These are phyloP conservation scores for Fusarium sp. DNA, from an alignment of 2,329 filamentous ascomycete species.

Conservation along the genomic window DNA sequence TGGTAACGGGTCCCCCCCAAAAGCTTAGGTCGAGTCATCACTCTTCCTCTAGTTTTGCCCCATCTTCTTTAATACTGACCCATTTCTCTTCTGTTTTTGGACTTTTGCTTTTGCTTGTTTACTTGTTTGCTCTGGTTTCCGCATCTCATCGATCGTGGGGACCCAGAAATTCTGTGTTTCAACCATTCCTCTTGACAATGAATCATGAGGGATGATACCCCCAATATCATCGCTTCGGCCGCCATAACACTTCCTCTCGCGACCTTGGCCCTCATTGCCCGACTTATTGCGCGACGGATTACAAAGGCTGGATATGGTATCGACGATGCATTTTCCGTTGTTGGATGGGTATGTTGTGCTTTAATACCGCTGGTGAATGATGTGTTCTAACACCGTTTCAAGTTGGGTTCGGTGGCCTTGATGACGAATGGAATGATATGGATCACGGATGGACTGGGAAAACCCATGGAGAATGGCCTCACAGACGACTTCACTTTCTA, in stretches of 20 bases:
- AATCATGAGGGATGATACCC: conserved; percentile 42
- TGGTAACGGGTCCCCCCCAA: neutral
- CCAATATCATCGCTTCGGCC: conserved; percentile 40
- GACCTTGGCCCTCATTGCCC: conserved; percentile 32
- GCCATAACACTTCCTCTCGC: conserved; percentile 38
- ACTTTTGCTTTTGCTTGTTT: conserved; percentile 3
- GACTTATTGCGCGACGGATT: conserved; percentile 37
- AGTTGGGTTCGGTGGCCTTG: conserved; percentile 37
- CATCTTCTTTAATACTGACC: conserved; percentile 25
- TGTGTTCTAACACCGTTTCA: neutral
- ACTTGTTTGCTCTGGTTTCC: conserved; percentile 7
- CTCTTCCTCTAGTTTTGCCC: neutral
- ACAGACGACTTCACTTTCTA: conserved; percentile 26
- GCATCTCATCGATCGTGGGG: conserved; percentile 14
- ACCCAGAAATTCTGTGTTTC: neutral
- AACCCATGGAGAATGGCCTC: conserved; percentile 32
- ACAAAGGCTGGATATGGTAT: conserved; percentile 42
- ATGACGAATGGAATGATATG: conserved; percentile 34
- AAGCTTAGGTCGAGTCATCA: conserved; percentile 4
- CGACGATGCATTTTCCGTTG: conserved; percentile 38
- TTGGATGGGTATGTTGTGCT: conserved; percentile 36
- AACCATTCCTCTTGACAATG: conserved; percentile 21
- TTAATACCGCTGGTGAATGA: neutral
- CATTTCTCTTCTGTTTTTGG: conserved; percentile 13
- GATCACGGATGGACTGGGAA: conserved; percentile 31